Base-by-base conservation (phyloP, 192 early-diverging fungal species). In the Coemansia sp. region DNA sequence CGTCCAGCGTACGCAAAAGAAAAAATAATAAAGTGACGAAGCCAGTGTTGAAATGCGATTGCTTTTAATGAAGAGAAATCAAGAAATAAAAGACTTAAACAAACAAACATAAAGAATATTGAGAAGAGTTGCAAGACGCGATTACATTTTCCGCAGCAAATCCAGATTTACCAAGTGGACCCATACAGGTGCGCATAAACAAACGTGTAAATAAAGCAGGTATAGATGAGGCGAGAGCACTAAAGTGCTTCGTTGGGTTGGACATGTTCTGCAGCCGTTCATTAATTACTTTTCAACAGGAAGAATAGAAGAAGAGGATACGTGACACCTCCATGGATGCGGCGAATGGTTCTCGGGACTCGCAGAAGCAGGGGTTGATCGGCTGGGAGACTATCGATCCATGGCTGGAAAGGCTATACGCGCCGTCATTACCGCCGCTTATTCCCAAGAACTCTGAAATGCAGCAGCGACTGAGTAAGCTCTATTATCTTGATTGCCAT, bases 351-450 rank as follows among this genome's bases (percentile, higher is more conserved):
- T 12, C 34, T 9, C 34, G 10, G 34, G 34, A 38, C 6, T 9
- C 34, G 10, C 3, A 12, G 10, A 38, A 38, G 34, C 34, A 38
- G 34, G 34, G 8, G 28, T 18, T 47, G 1, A 31, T 65, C 1
- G 62, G 56, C 32, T 73, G 76, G 76, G 34, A 44, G 7, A 22
- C 26, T 14, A 51, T 78, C 0, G 70, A 73, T 25, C 22, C 31
- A 5, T 78, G 76, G 76, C 67, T 78, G 41, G 56, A 56, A 51
- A 18, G 26, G 38, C 70, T 78, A 26, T 78, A 69, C 24, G 60
- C 70, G 16, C 76, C 76, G 12, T 56, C 54, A 1, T 58, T 66
- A 1, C 58, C 76, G 4, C 76, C 76, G 2, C 38, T 62, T 18
- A 23, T 73, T n/a, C 32, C 22, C 25, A 60, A 60, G 14, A 52